Conservation (phyloP, 768 basidiomycete genomes). For the Russula brevipes region DNA sequence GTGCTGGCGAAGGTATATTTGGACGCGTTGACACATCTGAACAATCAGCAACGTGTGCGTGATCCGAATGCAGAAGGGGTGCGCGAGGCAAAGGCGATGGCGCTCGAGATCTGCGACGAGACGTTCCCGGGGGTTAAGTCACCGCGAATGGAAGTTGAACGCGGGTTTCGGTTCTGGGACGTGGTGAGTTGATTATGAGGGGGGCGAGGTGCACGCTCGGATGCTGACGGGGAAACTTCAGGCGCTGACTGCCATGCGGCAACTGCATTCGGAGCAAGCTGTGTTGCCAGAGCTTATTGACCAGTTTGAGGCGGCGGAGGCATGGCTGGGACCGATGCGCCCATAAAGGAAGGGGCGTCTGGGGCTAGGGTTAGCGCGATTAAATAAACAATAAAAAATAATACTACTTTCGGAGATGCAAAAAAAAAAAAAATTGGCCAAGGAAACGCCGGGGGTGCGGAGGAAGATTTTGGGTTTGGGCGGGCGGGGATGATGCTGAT, state of each 20-base stretch:
- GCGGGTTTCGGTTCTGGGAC: constrained; percentile 99
- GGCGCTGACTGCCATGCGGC: constrained; percentile 86
- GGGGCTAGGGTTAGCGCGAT: constrained; percentile 12
- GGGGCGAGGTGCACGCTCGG: constrained; percentile 12
- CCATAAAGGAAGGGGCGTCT: constrained; percentile 44
- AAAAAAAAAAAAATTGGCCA: constrained; percentile 3
- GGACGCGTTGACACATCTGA: constrained; percentile 85
- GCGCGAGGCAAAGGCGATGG: constrained; percentile 75
- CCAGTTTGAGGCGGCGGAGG: constrained; percentile 94
- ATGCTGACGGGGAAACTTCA: constrained; percentile 32
- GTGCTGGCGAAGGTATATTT: constrained; percentile 96
- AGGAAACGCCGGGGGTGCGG: constrained; percentile 12
- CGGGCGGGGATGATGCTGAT: neutral
- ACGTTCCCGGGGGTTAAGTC: constrained; percentile 89
- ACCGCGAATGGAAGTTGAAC: constrained; percentile 84
- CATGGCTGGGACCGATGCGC: constrained; percentile 88
- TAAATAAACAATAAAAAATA: neutral
- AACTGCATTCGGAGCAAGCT: constrained; percentile 75
- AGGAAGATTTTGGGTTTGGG: neutral
- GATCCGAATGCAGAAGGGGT: constrained; percentile 77
- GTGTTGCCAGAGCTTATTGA: constrained; percentile 85
- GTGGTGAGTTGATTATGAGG: constrained; percentile 55
- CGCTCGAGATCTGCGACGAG: constrained; percentile 88
- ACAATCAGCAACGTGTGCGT: constrained; percentile 69
- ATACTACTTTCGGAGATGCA: neutral